Base-by-base conservation (phyloP, 75 land plant species). In the Cunninghamia lanceolata region DNA sequence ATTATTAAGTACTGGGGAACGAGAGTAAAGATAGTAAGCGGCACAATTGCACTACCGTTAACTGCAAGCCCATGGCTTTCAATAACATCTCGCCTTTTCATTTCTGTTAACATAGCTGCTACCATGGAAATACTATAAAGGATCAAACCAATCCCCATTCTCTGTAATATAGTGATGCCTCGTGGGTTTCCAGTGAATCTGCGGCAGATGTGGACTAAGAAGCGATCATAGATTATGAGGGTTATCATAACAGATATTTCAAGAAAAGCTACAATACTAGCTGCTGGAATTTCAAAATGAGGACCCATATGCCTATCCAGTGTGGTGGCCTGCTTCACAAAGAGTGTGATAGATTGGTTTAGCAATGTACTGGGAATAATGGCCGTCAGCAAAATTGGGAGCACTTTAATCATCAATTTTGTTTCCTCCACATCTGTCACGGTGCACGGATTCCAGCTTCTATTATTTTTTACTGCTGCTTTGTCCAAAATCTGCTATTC, bases 371-470 rank as follows among this genome's bases (percentile, higher is more conserved):
- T 88, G 17, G 93, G 93, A 32, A 93, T 84, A 84, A 96, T 87
- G 14, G 88, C 73, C 2, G 81, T 76, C 14, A 87, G 21, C 84
- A 88, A 87, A 50, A 96, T 90, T 15, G 94, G 94, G 9, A 91
- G 9, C 88, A 96, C 90, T 36, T 85, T 74, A 9, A 94, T 11
- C 82, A 94, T 87, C 52, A 92, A 89, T 86, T 96, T 96, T 38
- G 92, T 88, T 71, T 96, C 92, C 66, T 96, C 96, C 35, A 96
- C 94, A 84, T 92, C 93, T 45, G 94, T 91, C 86, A 92, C 93
- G 25, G 94, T 66, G 85, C 94, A 89, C 2, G 88, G 88, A 39
- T n/a, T 82, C 93, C 90, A 93, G 14, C 90, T 70, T 73, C 28
- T 78, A 3, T 87, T 90, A 36, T 70, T 75, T 68, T 88, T 84